These are phyloP conservation scores for Hamigera avellanea DNA, from an alignment of 495 filamentous ascomycete species.

Conservation along the genomic window DNA sequence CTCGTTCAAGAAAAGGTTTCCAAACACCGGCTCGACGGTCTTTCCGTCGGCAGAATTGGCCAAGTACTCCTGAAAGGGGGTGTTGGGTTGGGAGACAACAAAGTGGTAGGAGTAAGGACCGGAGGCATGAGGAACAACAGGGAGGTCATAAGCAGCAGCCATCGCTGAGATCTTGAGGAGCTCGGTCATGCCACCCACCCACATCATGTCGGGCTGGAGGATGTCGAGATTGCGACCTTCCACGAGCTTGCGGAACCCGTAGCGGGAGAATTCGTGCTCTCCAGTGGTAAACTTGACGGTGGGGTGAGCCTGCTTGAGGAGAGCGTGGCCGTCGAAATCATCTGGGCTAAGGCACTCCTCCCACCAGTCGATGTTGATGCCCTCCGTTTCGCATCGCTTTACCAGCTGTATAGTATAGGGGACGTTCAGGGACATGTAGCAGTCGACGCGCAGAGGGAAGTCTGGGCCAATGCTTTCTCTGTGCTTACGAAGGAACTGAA, in stretches of 20 bases:
- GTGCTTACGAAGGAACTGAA: conserved; percentile 76
- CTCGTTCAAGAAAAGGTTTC: conserved; percentile 81
- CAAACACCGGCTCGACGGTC: conserved; percentile 80
- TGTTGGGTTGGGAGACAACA: conserved; percentile 80
- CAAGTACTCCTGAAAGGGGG: conserved; percentile 89
- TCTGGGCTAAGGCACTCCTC: conserved; percentile 86
- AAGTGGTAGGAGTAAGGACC: conserved; percentile 94
- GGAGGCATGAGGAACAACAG: conserved; percentile 86
- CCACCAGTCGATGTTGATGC: conserved; percentile 92
- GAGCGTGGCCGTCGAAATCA: conserved; percentile 78
- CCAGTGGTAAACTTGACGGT: conserved; percentile 90
- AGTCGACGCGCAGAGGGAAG: conserved; percentile 89
- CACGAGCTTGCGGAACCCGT: conserved; percentile 87
- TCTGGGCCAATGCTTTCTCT: conserved; percentile 75
- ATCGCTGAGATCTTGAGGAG: conserved; percentile 79
- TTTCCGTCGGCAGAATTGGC: conserved; percentile 86
- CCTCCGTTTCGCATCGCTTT: conserved; percentile 61
- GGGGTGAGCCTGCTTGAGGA: conserved; percentile 80
- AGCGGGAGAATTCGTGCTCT: conserved; percentile 87
- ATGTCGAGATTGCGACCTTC: conserved; percentile 88
- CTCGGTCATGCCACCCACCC: conserved; percentile 87
- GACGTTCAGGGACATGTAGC: conserved; percentile 92
- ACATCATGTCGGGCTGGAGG: conserved; percentile 93
- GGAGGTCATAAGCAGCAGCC: conserved; percentile 85
- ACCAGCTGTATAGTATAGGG: conserved; percentile 85